These are phyloP conservation scores for Microcyclospora pomicola DNA, from an alignment of 2,329 filamentous ascomycete species.

Conservation along the genomic window DNA sequence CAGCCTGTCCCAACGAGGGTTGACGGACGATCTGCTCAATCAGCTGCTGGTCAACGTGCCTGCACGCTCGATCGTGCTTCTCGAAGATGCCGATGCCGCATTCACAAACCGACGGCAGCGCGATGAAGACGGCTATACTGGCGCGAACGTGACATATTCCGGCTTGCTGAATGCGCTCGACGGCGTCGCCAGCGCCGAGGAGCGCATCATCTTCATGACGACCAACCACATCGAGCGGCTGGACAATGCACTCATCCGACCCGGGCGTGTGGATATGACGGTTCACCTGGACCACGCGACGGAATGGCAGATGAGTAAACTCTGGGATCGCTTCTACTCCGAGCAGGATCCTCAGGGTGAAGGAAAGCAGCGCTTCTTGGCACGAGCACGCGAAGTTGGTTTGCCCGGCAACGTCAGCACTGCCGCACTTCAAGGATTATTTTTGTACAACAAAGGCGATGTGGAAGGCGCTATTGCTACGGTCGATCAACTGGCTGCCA, in stretches of 20 bases:
- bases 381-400: slow-evolving; percentile 53
- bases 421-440: slow-evolving; percentile 83
- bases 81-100: slow-evolving; percentile 86
- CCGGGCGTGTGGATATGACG: slow-evolving; percentile 88
- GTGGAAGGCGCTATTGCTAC: slow-evolving; percentile 64
- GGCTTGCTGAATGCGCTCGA: slow-evolving; percentile 61
- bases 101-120: slow-evolving; percentile 68
- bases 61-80: slow-evolving; percentile 62
- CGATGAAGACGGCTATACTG: slow-evolving; percentile 70
- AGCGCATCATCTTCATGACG: slow-evolving; percentile 84
- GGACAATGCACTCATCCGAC: slow-evolving; percentile 77
- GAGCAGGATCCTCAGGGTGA: slow-evolving; percentile 55
- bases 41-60: slow-evolving; percentile 77
- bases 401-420: slow-evolving; percentile 65
- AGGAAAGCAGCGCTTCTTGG: slow-evolving; percentile 55
- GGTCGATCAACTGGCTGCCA: slow-evolving; percentile 19
- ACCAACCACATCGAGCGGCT: slow-evolving; percentile 87
- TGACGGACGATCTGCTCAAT: slow-evolving; percentile 81
- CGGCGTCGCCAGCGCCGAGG: slow-evolving; percentile 86
- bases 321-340: slow-evolving; percentile 94
- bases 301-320: slow-evolving; percentile 64
- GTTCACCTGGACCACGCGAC: slow-evolving; percentile 80
- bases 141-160: slow-evolving; percentile 85
- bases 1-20: slow-evolving; percentile 75
- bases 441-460: slow-evolving; percentile 87